Conservation (phyloP, 1,284 basidiomycete genomes). For the Trichosporon ovoides region DNA sequence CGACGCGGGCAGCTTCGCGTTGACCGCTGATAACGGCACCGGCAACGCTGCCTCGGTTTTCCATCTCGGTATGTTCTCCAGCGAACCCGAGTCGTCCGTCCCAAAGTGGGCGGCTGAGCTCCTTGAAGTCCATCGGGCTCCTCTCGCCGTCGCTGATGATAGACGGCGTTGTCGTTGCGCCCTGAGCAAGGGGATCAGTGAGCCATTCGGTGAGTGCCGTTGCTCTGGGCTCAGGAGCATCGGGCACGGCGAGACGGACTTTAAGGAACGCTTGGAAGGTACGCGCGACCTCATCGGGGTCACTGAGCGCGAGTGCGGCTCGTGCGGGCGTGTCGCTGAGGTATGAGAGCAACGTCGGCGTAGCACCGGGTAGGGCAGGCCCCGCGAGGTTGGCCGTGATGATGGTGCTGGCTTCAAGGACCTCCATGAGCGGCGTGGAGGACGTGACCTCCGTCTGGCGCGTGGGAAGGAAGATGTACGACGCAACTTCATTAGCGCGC, state of each 20-base stretch:
- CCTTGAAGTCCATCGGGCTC: constrained; percentile 52
- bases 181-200: constrained; percentile 49
- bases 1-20: constrained; percentile 48
- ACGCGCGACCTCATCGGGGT: constrained; percentile 31
- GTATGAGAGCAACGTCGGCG: constrained; percentile 49
- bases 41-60: constrained; percentile 51
- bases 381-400: constrained; percentile 45
- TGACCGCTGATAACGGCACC: constrained; percentile 51
- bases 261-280: constrained; percentile 47
- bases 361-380: constrained; percentile 31
- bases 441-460: constrained; percentile 4
- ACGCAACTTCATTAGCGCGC: constrained; percentile 35
- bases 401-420: constrained; percentile 43
- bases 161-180: constrained; percentile 53
- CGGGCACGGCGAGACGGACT: constrained; percentile 25
- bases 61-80: constrained; percentile 54
- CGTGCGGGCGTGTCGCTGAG: constrained; percentile 46
- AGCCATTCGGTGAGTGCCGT: constrained; percentile 49
- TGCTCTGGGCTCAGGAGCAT: constrained; percentile 20
- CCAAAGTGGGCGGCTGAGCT: constrained; percentile 50
- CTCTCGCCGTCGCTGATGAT: constrained; percentile 44
- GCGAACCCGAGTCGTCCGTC: constrained; percentile 52
- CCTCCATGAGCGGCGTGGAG: constrained; percentile 25
- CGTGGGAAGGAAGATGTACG: constrained; percentile 49
- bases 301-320: constrained; percentile 26